A percentile compares a stretch with the other conserved stretches of the same genome.
These are phyloP conservation scores for Trichoderma reesei DNA, from an alignment of 495 filamentous ascomycete species.

Conservation along the genomic window DNA sequence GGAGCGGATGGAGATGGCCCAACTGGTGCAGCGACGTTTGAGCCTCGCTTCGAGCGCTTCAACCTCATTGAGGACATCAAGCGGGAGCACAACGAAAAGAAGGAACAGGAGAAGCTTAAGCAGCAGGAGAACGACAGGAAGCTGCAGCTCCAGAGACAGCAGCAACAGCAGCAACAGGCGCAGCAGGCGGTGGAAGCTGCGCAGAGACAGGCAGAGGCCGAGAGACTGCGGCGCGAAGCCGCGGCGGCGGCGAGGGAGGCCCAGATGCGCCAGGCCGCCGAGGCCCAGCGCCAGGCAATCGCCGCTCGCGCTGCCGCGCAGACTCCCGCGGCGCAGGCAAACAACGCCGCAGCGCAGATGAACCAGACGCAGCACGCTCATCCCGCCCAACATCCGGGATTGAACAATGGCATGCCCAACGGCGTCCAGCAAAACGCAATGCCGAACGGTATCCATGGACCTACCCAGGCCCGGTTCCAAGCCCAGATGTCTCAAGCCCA, in stretches of 20 bases:
- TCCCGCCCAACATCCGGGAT: conserved; percentile 2
- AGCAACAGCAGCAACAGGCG: conserved; percentile 25
- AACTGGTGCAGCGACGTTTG: conserved; percentile 57
- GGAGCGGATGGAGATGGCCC: conserved; percentile 66
- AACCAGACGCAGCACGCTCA: conserved; percentile 40
- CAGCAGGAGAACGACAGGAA: conserved; percentile 59
- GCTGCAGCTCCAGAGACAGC: conserved; percentile 40
- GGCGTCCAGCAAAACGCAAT: conserved; percentile 21
- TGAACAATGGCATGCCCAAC: conserved; percentile 6
- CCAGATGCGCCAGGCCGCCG: conserved; percentile 23
- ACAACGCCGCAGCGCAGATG: conserved; percentile 40
- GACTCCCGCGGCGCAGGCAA: conserved; percentile 24
- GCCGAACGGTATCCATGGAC: conserved; percentile 39
- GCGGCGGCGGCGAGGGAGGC: conserved; percentile 25
- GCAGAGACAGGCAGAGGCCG: conserved; percentile 25
- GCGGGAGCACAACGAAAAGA: conserved; percentile 62
- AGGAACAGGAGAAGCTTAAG: conserved; percentile 48
- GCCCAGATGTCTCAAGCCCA: conserved; percentile 57
- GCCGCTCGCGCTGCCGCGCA: conserved; percentile 22
- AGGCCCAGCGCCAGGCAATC: conserved; percentile 23
- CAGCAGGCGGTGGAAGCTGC: conserved; percentile 21
- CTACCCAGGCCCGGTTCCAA: conserved; percentile 46
- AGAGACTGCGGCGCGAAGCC: conserved; percentile 29
- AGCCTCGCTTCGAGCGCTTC: conserved; percentile 82
- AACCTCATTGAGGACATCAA: conserved; percentile 83